phyloP scores from a whole-genome alignment of 306 rosid species.

The Arachis hypogaea region DNA sequence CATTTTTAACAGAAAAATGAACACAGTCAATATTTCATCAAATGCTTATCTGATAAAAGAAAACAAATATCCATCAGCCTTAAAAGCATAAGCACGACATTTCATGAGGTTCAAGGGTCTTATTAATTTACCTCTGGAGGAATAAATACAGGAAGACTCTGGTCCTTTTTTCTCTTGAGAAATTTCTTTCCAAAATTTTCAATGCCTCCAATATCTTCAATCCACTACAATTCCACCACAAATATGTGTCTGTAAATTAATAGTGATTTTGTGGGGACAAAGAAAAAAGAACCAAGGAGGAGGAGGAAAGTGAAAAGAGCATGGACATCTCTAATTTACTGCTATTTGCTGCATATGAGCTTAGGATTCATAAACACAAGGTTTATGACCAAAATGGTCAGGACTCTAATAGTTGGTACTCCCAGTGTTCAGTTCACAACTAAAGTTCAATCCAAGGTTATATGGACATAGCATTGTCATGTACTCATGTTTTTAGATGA shows the following conservation, averaged over 20 bases:
- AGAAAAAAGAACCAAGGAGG: background rate
- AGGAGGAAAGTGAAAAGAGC: too few species aligned
- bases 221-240: constrained; percentile 65
- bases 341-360: constrained; percentile 1
- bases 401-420: constrained; percentile 11
- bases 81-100: constrained; percentile 24
- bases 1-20: constrained; percentile 23
- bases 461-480: constrained; percentile 8
- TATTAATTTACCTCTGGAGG: constrained; percentile 76
- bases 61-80: constrained; percentile 27
- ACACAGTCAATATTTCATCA: constrained; percentile 25
- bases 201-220: constrained; percentile 88
- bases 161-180: constrained; percentile 62
- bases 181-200: constrained; percentile 72
- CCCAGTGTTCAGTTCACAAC: constrained; percentile 7
- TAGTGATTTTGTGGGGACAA: background rate
- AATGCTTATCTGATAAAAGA: constrained; percentile 8
- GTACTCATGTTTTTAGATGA: background rate
- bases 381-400: constrained; percentile 8
- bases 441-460: constrained; percentile 6
- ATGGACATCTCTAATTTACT: background rate
- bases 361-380: background rate
- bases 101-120: constrained; percentile 13
- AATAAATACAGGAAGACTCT: constrained; percentile 74
- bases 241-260: constrained; percentile 22